phyloP scores from a whole-genome alignment of 306 rosid genomes.

The Lagenaria siceraria region DNA sequence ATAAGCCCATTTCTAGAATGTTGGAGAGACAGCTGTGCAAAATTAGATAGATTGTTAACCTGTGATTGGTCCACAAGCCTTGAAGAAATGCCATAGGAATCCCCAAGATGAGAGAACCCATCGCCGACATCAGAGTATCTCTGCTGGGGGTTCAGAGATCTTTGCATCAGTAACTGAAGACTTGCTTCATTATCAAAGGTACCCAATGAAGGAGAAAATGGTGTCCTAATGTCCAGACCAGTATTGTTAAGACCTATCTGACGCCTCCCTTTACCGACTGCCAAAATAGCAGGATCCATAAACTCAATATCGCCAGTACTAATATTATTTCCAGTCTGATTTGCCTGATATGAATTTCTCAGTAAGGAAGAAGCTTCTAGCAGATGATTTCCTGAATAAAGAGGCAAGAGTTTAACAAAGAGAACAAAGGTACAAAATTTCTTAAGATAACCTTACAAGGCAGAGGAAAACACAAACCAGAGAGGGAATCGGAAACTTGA shows the following conservation, averaged over 20 bases:
- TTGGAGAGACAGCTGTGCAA: constrained; percentile 63
- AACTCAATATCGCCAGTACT: constrained; percentile 59
- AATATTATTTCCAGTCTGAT: constrained; percentile 36
- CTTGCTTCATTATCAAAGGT: constrained; percentile 63
- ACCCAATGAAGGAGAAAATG: constrained; percentile 39
- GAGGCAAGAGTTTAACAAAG: neutral
- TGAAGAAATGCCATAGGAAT: constrained; percentile 65
- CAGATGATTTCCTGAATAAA: constrained; percentile 47
- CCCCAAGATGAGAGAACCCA: constrained; percentile 43
- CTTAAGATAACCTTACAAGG: neutral
- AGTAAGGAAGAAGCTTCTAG: constrained; percentile 36
- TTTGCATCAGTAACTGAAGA: constrained; percentile 71
- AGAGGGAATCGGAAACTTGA: constrained; percentile 40
- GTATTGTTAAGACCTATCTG: constrained; percentile 53
- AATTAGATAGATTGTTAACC: constrained; percentile 44
- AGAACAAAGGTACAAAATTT: neutral
- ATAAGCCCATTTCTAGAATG: constrained; percentile 51
- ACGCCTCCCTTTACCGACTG: constrained; percentile 71
- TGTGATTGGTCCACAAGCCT: constrained; percentile 64
- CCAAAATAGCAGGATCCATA: constrained; percentile 91
- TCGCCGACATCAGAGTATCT: constrained; percentile 52
- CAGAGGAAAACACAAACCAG: constrained; percentile 41
- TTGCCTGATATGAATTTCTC: constrained; percentile 55
- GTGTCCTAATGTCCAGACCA: constrained; percentile 48
- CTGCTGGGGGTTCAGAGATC: constrained; percentile 65